Conservation (phyloP, 192 early-diverging fungal species). For the Gigaspora rosea region DNA sequence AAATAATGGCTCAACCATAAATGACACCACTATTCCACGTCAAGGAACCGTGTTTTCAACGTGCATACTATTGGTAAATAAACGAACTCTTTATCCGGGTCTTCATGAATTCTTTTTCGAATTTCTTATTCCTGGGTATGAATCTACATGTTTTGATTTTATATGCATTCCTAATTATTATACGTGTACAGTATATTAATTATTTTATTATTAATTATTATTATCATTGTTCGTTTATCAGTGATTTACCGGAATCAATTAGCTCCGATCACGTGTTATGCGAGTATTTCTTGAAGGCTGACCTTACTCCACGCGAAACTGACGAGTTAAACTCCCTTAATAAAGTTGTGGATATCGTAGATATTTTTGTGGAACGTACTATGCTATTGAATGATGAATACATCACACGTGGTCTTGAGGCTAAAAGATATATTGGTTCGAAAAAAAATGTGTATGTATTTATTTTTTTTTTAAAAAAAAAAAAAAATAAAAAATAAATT, state of each 20-base stretch:
- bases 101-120: conserved; percentile 19
- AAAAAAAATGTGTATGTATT: not conserved
- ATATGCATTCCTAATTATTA: no score
- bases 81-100: conserved; percentile 1
- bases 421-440: not conserved
- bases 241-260: conserved; percentile 15
- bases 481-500: no score
- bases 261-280: conserved; percentile 3
- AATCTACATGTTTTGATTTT: no score
- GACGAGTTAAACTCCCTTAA: not conserved
- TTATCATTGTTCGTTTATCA: no score
- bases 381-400: not conserved
- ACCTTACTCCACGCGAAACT: not conserved
- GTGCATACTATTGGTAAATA: conserved; percentile 17
- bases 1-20: not conserved
- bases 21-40: not conserved
- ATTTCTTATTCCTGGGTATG: conserved; percentile 7
- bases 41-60: conserved; percentile 22
- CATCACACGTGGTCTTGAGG: not conserved
- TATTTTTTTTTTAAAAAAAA: no score
- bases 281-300: conserved; percentile 17
- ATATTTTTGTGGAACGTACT: conserved; percentile 1
- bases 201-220: no score
- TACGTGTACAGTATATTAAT: no score
- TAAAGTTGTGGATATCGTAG: not conserved